Conservation (phyloP, 345 rosid genomes). For the Firmiana major region DNA sequence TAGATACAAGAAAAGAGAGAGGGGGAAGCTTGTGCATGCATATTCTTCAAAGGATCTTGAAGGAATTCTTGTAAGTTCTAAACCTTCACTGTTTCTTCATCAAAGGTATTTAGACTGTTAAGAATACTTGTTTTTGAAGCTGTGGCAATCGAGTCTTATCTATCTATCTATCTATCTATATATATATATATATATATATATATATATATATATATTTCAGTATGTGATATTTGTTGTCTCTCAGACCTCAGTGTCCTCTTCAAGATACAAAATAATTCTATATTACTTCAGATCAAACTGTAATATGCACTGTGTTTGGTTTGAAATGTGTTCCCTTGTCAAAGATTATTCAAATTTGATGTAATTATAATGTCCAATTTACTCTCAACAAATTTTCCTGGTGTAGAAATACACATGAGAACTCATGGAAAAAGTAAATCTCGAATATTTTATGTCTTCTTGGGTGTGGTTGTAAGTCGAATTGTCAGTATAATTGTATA, state of each 20-base stretch:
- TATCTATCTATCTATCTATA: no score
- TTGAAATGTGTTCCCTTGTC: neutral
- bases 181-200: no score
- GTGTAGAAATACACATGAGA: neutral
- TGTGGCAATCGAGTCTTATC: neutral
- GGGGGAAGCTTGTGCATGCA: slow-evolving; percentile 75
- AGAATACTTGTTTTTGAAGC: neutral
- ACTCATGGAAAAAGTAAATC: neutral
- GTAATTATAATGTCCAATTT: neutral
- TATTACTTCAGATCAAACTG: neutral
- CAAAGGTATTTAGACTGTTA: neutral
- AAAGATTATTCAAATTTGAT: neutral
- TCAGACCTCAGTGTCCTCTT: neutral
- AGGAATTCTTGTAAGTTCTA: slow-evolving; percentile 78
- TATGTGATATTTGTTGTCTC: neutral
- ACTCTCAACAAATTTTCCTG: neutral
- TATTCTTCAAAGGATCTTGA: slow-evolving; percentile 86
- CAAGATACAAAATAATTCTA: neutral
- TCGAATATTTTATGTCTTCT: neutral
- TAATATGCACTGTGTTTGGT: neutral
- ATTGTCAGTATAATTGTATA: neutral
- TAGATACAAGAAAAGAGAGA: slow-evolving; percentile 83
- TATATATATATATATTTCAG: neutral
- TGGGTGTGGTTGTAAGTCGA: neutral
- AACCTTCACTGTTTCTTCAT: neutral